Conservation (phyloP, 176 grass and related monocot genomes). For the Cenchrus fungigraminus region DNA sequence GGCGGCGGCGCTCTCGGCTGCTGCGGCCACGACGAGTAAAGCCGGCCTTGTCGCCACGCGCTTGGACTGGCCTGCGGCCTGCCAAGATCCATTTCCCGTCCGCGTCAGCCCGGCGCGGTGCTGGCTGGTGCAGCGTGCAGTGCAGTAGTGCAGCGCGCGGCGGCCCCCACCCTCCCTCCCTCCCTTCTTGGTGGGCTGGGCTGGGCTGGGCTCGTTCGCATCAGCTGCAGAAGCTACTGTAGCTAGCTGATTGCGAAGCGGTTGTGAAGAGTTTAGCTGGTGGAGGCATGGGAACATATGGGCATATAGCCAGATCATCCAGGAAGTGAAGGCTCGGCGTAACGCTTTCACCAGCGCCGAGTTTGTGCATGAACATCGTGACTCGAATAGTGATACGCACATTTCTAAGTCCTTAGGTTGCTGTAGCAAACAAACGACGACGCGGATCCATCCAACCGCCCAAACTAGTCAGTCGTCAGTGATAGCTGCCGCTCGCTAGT, state of each 20-base stretch:
- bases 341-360: too few relatives aligned
- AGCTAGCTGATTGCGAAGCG: too few relatives aligned
- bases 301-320: too few relatives aligned
- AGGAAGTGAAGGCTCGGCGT: too few relatives aligned
- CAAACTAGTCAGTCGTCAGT: background rate
- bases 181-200: background rate
- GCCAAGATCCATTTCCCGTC: background rate
- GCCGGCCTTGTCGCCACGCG: constrained; percentile 40
- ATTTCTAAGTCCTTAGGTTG: too few relatives aligned
- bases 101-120: background rate
- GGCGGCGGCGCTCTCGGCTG: background rate
- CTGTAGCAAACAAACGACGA: background rate
- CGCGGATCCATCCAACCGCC: background rate
- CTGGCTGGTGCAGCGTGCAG: background rate
- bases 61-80: constrained; percentile 16
- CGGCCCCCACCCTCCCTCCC: too few relatives aligned
- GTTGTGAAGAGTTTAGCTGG: too few relatives aligned
- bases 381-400: too few relatives aligned
- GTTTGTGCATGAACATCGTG: too few relatives aligned
- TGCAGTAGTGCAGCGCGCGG: background rate
- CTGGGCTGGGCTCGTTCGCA: constrained; percentile 3
- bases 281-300: too few relatives aligned
- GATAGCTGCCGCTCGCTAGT: background rate
- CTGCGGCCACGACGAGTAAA: background rate
- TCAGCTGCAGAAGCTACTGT: background rate